These are phyloP conservation scores for Middelhovenomyces tepae DNA, from an alignment of 805 yeast genomes.

Conservation along the genomic window DNA sequence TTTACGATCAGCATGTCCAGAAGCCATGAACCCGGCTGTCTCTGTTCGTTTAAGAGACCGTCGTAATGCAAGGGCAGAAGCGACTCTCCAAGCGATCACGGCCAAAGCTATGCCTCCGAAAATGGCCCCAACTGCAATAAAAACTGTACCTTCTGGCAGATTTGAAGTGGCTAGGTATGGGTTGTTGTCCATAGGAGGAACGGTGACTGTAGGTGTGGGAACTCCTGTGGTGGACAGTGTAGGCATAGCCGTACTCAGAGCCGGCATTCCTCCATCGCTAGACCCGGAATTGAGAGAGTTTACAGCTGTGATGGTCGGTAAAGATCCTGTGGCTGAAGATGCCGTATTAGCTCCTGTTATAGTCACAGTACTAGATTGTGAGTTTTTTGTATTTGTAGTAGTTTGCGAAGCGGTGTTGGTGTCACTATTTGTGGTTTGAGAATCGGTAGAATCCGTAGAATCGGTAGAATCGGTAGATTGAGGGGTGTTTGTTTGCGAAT, in stretches of 20 bases:
- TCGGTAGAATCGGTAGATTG: no score
- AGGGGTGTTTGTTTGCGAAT: no score
- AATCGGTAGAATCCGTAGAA: background rate
- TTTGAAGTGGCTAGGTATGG: slow-evolving; percentile 50
- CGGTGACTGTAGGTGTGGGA: slow-evolving; percentile 42
- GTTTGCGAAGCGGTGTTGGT: background rate
- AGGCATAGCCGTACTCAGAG: background rate
- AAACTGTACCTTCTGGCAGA: slow-evolving; percentile 69
- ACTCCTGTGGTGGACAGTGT: slow-evolving; percentile 7
- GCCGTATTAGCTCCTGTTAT: background rate
- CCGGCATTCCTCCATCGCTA: no score
- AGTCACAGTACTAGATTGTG: background rate
- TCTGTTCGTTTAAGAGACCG: slow-evolving; percentile 38
- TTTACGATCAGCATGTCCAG: no score
- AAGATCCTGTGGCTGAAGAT: background rate
- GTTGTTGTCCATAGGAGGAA: slow-evolving; percentile 53
- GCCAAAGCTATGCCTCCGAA: slow-evolving; percentile 50
- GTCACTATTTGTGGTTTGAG: background rate
- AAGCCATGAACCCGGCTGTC: slow-evolving; percentile 2
- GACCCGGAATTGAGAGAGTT: background rate
- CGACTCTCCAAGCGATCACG: slow-evolving; percentile 44
- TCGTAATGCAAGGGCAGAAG: slow-evolving; percentile 39
- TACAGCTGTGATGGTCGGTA: slow-evolving; percentile 1
- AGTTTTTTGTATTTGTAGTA: background rate
- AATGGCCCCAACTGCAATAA: slow-evolving; percentile 69